Percentiles rank a stretch among this genome's conserved stretches.
These are phyloP conservation scores for Desmodesmus armatus DNA, from an alignment of 139 green algal species.

Conservation along the genomic window DNA sequence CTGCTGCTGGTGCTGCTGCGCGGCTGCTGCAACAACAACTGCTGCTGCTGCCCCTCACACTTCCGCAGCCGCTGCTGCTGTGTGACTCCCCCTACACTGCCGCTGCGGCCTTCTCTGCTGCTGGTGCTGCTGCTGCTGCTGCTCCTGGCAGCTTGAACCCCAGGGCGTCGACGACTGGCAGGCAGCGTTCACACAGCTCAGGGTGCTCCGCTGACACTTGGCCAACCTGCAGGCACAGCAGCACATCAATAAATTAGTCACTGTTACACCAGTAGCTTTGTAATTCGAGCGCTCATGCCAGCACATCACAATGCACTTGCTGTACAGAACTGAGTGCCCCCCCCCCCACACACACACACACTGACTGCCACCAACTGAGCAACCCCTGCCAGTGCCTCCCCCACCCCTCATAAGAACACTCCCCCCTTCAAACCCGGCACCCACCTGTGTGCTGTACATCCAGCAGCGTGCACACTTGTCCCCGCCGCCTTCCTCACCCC, in stretches of 20 bases:
- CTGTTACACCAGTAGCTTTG: too few relatives aligned
- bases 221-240: conserved; percentile 28
- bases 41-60: neutral
- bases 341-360: too few relatives aligned
- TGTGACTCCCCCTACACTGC: neutral
- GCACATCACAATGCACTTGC: too few relatives aligned
- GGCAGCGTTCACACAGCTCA: conserved; percentile 93
- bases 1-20: neutral
- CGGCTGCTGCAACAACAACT: neutral
- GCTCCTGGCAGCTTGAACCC: conserved; percentile 62
- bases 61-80: neutral
- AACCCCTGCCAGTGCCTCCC: too few relatives aligned
- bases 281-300: too few relatives aligned
- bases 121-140: too few relatives aligned
- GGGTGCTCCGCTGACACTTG: conserved; percentile 63
- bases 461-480: conserved; percentile 96
- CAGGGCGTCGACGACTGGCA: conserved; percentile 78
- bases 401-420: too few relatives aligned
- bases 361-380: too few relatives aligned
- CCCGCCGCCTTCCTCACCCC: conserved; percentile 85
- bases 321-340: too few relatives aligned
- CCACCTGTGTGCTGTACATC: conserved; percentile 88
- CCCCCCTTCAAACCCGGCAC: neutral
- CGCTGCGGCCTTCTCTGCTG: neutral
- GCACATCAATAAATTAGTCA: too few relatives aligned